Base-by-base conservation (phyloP, 2,329 filamentous ascomycete genomes). In the Aspergillus pseudoglaucus region DNA sequence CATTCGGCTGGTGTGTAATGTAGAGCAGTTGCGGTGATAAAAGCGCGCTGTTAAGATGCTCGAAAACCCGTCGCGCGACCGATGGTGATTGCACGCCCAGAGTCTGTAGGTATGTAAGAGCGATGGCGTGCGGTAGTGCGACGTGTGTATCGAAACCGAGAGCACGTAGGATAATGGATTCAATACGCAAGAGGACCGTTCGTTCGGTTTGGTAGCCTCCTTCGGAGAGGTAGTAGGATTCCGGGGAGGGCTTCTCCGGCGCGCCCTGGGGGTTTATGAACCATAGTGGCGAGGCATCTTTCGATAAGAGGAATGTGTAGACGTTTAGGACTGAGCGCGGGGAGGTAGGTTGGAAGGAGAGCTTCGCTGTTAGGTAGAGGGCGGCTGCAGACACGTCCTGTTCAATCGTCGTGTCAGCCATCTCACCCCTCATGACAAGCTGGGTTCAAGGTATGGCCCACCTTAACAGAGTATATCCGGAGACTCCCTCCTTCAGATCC, bases 31-130 rank as follows among this genome's bases (percentile, higher is more conserved):
- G 91, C 7, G 93, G 90, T 40, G 86, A 93, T 30, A 96, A 71
- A 9, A 98, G 73, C 2, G 88, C 85, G 6, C 87, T 83, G 65
- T 95, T 97, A n/a, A 97, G 77, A 61, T 95, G 84, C 45, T 83
- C 82, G 39, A 95, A 75, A 0, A 84, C 80, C 37, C 83, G 79
- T 46, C 76, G 75, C 1, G 87, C 80, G 2, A 94, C 75, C 6
- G 69, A 70, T 0, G 79, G 70, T 2, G 64, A 65, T 4, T 83
- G 77, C 42, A 87, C 84, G 49, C 89, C 88, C 15, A 98, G 80
- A 0, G 90, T 85, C 69, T 97, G 91, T 1, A 97, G 80, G 64
- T 97, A 98, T 5, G 90, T 96, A 49, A 97, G 80, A 49, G 88
- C 88, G 12, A 97, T 80, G 0, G 87, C 80, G 62, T 97, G 88